phyloP scores from a whole-genome alignment of 2,329 filamentous ascomycete species.

The Pezicula carpinea region DNA sequence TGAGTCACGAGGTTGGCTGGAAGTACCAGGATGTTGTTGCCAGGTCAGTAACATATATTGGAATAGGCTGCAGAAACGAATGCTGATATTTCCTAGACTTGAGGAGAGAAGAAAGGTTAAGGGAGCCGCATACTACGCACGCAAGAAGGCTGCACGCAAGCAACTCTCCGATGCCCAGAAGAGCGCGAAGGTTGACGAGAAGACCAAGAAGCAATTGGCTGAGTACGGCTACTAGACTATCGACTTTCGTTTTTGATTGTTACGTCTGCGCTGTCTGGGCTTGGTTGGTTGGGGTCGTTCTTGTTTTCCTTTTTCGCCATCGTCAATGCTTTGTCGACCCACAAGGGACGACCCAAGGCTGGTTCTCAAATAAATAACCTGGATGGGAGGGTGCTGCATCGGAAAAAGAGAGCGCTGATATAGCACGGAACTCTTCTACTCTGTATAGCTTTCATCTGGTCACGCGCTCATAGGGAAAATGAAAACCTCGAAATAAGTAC shows the following conservation, averaged over 20 bases:
- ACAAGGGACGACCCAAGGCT: constrained; percentile 25
- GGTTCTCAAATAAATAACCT: constrained; percentile 22
- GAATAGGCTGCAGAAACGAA: constrained; percentile 4
- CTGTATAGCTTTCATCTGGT: constrained; percentile 29
- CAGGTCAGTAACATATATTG: constrained; percentile 60
- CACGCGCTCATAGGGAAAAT: constrained; percentile 28
- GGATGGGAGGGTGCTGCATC: constrained; percentile 26
- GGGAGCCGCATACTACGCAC: constrained; percentile 98
- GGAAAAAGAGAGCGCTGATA: constrained; percentile 23
- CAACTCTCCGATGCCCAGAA: constrained; percentile 91
- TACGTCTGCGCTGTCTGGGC: constrained; percentile 17
- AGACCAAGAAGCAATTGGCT: constrained; percentile 85
- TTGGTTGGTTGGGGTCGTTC: constrained; percentile 16
- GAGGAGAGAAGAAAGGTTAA: constrained; percentile 99
- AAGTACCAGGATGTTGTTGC: constrained; percentile 99
- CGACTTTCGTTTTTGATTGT: constrained; percentile 22
- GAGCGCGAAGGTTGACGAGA: constrained; percentile 79
- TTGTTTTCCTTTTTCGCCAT: constrained; percentile 20
- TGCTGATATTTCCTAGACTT: constrained; percentile 55
- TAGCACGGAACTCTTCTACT: constrained; percentile 22
- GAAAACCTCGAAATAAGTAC: constrained; percentile 24
- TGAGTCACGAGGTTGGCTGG: constrained; percentile 99
- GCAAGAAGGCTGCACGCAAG: constrained; percentile 95
- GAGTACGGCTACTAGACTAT: constrained; percentile 79
- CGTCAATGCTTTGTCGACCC: constrained; percentile 30